These are phyloP conservation scores for Gloeostereum incarnatum DNA, from an alignment of 768 basidiomycete genomes.

Conservation along the genomic window DNA sequence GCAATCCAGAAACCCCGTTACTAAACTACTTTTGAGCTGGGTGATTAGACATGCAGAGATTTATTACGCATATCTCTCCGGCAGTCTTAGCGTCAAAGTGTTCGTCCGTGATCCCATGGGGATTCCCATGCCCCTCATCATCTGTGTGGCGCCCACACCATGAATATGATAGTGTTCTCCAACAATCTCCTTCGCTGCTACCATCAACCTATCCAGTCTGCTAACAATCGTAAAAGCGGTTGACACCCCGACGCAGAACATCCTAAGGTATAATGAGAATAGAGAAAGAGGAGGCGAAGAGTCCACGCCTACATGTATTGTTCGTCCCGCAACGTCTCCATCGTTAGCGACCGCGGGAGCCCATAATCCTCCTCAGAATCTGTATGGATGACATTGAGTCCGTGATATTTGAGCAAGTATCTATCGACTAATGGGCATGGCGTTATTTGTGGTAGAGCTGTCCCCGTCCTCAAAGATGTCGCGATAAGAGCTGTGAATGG, in stretches of 20 bases:
- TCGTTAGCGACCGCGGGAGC: constrained; percentile 57
- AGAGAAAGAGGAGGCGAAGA: neutral
- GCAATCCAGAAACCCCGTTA: too few relatives aligned
- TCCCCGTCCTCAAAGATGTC: constrained; percentile 62
- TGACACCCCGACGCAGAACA: constrained; percentile 66
- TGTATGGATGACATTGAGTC: constrained; percentile 58
- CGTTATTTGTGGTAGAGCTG: constrained; percentile 78
- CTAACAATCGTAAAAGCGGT: constrained; percentile 62
- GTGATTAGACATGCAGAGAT: too few relatives aligned
- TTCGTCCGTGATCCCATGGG: constrained; percentile 22
- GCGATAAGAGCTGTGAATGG: constrained; percentile 57
- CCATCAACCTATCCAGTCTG: constrained; percentile 68
- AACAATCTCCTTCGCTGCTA: constrained; percentile 78
- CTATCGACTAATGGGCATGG: constrained; percentile 58
- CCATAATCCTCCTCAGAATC: constrained; percentile 71
- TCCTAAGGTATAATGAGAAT: constrained; percentile 22
- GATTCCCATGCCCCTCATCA: constrained; percentile 13
- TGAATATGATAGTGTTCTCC: constrained; percentile 86
- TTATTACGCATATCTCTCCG: too few relatives aligned
- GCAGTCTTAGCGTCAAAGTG: constrained; percentile 9
- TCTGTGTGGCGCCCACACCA: constrained; percentile 36
- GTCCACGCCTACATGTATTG: constrained; percentile 59
- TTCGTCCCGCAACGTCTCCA: constrained; percentile 66
- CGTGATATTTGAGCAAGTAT: constrained; percentile 39
- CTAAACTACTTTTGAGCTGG: too few relatives aligned